Conservation (phyloP, 2,329 filamentous ascomycete species). For the Monilinia laxa region DNA sequence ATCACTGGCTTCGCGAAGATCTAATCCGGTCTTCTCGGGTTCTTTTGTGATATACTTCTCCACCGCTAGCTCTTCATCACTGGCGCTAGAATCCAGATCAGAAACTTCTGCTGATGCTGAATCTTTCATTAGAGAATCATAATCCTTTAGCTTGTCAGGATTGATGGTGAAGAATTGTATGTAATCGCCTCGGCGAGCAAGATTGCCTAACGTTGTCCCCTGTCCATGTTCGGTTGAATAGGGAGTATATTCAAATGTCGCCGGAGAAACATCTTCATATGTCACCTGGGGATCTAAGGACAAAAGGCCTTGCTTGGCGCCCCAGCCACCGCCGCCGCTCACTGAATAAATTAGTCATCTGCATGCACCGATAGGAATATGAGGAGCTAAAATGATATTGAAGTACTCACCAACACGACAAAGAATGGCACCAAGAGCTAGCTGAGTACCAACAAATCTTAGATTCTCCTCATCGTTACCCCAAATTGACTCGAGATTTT, state of each 20-base stretch:
- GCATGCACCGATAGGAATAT: conserved; percentile 23
- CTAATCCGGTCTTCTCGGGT: not conserved
- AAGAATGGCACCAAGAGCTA: conserved; percentile 32
- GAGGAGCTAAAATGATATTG: not conserved
- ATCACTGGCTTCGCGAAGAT: not conserved
- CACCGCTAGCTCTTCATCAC: not conserved
- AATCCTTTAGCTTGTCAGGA: conserved; percentile 19
- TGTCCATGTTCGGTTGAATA: conserved; percentile 39
- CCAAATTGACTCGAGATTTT: conserved; percentile 11
- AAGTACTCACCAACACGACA: conserved; percentile 38
- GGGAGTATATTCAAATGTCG: conserved; percentile 51
- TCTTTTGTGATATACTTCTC: not conserved
- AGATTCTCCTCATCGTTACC: conserved; percentile 8
- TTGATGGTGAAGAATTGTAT: conserved; percentile 63
- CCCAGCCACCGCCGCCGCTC: conserved; percentile 84
- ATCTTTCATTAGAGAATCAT: not conserved
- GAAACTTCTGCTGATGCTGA: not conserved
- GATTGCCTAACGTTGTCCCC: conserved; percentile 48
- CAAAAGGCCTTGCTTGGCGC: conserved; percentile 73
- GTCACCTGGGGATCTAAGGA: conserved; percentile 71
- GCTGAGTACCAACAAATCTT: conserved; percentile 31
- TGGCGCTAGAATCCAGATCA: not conserved
- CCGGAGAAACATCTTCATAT: conserved; percentile 51
- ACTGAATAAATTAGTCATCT: conserved; percentile 45
- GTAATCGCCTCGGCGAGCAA: conserved; percentile 61